Evolutionary conservation across 345 rosid genomes (phyloP), one percentile per base, ranked within the genome.

Genomic region (Pelargonium nanum): DNA sequence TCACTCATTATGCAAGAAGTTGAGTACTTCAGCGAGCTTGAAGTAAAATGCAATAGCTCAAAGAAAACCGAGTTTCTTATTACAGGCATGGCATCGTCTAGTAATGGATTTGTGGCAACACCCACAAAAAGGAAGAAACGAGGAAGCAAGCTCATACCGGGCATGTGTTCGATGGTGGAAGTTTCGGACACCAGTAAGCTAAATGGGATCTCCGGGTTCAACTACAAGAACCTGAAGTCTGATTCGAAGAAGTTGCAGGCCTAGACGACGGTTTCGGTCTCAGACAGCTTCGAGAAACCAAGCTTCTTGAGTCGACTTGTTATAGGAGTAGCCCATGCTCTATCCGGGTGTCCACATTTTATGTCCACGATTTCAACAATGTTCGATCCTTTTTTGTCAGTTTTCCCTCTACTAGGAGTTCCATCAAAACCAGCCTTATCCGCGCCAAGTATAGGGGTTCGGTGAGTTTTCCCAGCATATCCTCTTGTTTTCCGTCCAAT

Each of bases 201-300:
- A 22, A 25, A 60, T 22, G 76, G 77, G 70, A 52, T 67, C 66
- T 73, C 85, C 45, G 69, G 77, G 0, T 72, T 76, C 61, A 66
- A 66, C 55, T 86, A 81, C 68, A 75, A 73, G 74, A 78, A 65
- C 74, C 82, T 78, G 70, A 80, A 83, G 57, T 80, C 81, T 50
- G 86, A 85, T 24, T 68, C 63, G 56, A 77, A 79, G 70, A 77
- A 73, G 52, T 60, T 72, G 77, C 79, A 71, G 63, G 71, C 68
- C 70, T 85, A 93, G 75, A 70, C 44, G 61, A 79, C 70, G 72
- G 85, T 87, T 62, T 89, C 86, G 0, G 83, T 12, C 40, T 80
- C 60, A 93, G 89, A 81, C 60, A 93, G 89, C 76, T 87, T 93
- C 22, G 97, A 93, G 83, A 87, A 93, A 58, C 97, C 83, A 62